Evolutionary conservation across 2,329 filamentous ascomycete species (phyloP), one percentile per base, ranked within the genome.

Genomic region (Stachybotrys chartarum): DNA sequence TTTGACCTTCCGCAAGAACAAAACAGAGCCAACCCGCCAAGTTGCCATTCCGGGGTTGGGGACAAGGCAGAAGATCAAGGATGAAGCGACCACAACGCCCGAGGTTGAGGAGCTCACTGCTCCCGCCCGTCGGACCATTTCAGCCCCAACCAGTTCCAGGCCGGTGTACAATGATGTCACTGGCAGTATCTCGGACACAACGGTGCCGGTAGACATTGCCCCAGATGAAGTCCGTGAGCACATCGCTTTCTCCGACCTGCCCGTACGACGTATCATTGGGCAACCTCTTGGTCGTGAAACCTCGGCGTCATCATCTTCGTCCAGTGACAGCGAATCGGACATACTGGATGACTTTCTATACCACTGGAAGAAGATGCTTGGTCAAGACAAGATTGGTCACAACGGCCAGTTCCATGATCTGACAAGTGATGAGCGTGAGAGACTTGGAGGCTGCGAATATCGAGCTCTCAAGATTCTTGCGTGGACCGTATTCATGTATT

Each of bases 371-470:
- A 63, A 65, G 46, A 70, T 76, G 47, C 61, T 76, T 42, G 65
- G 66, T 39, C 62, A 66, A 7, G 66, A 71, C 53, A 70, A 73
- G 6, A 70, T 77, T 2, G 76, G 76, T 3, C 74, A 78, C 51
- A 83, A 83, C 64, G 77, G 76, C 1, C 77, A 81, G 56, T 83
- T 85, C 56, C 75, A 79, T 60, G 75, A 78, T 49, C 68, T 86
- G 44, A 74, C 73, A 1, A 72, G 72, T 18, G 74, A 77, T 14
- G 80, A 86, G 61, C 75, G 81, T 42, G 78, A 83, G 53, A 72
- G 77, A 31, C 72, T 87, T 0, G 84, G 85, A 30, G 83, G 84
- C 1, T 80, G 78, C 55, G 85, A 88, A 65, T 86, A 87, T 63
- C 77, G 81, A 47, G 84, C 85, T 16, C 74, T 88, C 18, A 76